Evolutionary conservation across 148 eudicot species (phyloP).

Genomic region (Polygonum aviculare): DNA sequence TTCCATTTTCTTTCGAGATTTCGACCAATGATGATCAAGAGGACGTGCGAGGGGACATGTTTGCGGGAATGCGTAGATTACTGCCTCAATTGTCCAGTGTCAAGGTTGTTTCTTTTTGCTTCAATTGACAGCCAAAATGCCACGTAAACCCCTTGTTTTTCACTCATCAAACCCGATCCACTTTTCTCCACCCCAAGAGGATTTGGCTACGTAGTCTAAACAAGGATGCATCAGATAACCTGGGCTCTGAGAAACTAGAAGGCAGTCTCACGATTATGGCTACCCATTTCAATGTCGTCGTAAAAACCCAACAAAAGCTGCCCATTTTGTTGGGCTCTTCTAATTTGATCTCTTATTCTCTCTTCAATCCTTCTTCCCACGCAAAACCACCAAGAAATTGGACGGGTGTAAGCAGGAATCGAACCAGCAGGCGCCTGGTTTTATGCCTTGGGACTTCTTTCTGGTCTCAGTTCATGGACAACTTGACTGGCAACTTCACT

Average conservation of each 20-base stretch:
- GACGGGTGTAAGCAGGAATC: constrained; percentile 9
- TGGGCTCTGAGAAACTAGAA: background rate
- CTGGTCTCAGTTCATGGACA: constrained; percentile 53
- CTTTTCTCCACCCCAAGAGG: background rate
- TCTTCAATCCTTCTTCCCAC: background rate
- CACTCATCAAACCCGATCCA: background rate
- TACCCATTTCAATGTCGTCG: background rate
- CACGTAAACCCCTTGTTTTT: background rate
- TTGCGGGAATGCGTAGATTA: no score
- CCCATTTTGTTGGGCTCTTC: background rate
- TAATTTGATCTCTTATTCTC: background rate
- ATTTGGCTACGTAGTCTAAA: background rate
- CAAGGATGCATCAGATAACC: background rate
- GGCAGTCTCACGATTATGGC: background rate
- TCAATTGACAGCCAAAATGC: background rate
- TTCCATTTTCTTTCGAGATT: no score
- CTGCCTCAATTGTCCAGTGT: no score
- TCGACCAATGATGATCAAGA: no score
- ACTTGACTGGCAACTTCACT: constrained; percentile 40
- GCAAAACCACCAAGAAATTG: constrained; percentile 16
- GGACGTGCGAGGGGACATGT: no score
- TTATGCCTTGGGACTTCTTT: constrained; percentile 61
- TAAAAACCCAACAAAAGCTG: constrained; percentile 2
- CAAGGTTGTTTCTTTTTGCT: background rate
- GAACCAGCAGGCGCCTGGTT: constrained; percentile 44